phyloP scores from a whole-genome alignment of 163 green algal species.

The Prototheca wickerhamii region DNA sequence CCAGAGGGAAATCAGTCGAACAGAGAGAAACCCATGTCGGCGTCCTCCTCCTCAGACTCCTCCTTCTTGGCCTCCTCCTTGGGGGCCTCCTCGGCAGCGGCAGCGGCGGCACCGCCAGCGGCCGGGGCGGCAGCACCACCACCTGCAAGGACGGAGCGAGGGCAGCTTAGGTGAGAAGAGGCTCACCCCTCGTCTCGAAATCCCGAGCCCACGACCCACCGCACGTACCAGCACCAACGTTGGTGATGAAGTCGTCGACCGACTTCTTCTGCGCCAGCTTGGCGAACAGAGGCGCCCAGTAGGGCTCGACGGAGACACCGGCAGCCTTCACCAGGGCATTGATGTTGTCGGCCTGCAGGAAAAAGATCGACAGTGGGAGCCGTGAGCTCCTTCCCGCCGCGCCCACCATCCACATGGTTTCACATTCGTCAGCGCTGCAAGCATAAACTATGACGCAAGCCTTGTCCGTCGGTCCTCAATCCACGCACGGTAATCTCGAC shows the following conservation, averaged over 20 bases:
- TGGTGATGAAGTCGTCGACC: constrained; percentile 88
- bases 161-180: constrained; percentile 26
- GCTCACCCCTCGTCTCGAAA: no score
- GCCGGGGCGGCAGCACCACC: constrained; percentile 45
- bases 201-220: no score
- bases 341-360: constrained; percentile 86
- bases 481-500: constrained; percentile 79
- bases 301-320: constrained; percentile 82
- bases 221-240: constrained; percentile 61
- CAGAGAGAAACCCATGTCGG: constrained; percentile 70
- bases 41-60: constrained; percentile 68
- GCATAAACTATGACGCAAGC: not conserved
- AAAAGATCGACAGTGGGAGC: not conserved
- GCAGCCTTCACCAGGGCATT: constrained; percentile 80
- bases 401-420: not conserved
- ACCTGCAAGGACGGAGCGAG: not conserved
- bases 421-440: not conserved
- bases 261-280: constrained; percentile 93
- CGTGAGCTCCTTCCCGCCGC: no score
- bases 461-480: not conserved
- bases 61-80: constrained; percentile 73
- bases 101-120: constrained; percentile 37
- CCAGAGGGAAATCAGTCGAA: constrained; percentile 46
- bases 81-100: constrained; percentile 25
- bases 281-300: constrained; percentile 93